Percentiles rank a stretch among this genome's conserved stretches.
Evolutionary conservation across 2,329 filamentous ascomycete genomes (phyloP).

Genomic region (Alternaria atra): DNA sequence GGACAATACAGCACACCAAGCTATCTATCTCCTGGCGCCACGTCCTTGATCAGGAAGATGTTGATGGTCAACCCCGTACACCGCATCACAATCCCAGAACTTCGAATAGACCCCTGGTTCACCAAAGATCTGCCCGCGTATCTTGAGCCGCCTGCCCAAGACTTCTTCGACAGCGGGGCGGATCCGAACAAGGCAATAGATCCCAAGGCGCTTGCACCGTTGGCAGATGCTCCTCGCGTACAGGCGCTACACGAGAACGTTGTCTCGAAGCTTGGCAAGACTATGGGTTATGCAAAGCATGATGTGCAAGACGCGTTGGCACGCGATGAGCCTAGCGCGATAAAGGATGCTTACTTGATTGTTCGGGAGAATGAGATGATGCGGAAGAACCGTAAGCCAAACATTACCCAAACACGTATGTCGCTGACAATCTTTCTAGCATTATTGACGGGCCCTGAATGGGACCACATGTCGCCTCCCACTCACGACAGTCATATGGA

Average conservation of each 20-base stretch:
- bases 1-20: slow-evolving; percentile 92
- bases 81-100: slow-evolving; percentile 91
- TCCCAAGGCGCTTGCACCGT: slow-evolving; percentile 80
- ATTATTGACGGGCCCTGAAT: slow-evolving; percentile 63
- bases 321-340: slow-evolving; percentile 92
- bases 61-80: slow-evolving; percentile 94
- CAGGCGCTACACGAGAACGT: slow-evolving; percentile 92
- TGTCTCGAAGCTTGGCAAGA: slow-evolving; percentile 94
- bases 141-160: slow-evolving; percentile 84
- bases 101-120: slow-evolving; percentile 94
- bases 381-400: slow-evolving; percentile 86
- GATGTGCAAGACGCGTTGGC: slow-evolving; percentile 95
- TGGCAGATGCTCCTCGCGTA: slow-evolving; percentile 75
- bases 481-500: slow-evolving; percentile 54
- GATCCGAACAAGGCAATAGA: slow-evolving; percentile 92
- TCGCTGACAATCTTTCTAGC: slow-evolving; percentile 52
- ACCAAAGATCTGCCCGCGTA: slow-evolving; percentile 85
- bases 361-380: slow-evolving; percentile 97
- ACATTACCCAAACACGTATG: neutral
- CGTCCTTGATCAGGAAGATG: slow-evolving; percentile 87
- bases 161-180: slow-evolving; percentile 92
- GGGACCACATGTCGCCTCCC: slow-evolving; percentile 66
- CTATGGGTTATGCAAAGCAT: slow-evolving; percentile 94
- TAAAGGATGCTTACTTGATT: slow-evolving; percentile 99
- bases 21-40: slow-evolving; percentile 87